Evolutionary conservation across 305 asterid genomes (phyloP), one percentile per base, ranked within the genome.

Genomic region (Fraxinus baroniana): DNA sequence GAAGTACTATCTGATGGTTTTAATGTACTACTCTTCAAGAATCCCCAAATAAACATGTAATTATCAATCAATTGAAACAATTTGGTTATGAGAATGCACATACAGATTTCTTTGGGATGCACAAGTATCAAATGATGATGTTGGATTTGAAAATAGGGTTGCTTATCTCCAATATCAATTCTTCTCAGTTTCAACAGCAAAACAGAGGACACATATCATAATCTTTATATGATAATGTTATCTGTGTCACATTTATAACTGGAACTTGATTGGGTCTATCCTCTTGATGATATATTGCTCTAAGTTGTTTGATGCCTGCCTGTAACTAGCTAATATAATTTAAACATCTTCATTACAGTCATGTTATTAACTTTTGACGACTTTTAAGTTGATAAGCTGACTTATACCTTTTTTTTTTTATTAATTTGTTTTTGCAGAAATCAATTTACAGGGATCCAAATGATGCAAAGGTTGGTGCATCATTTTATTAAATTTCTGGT

Each of bases 361-460:
- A 72, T 32, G 64, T 35, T 73, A 32, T 77, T 52, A 74, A 37
- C 76, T 70, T 33, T 71, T 74, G 66, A 13, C 39, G 71, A 60
- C 46, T 73, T 41, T 77, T 52, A 39, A 73, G 80, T 73, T 20
- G 72, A 77, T 33, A 10, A 46, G 74, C 79, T 87, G 80, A 81
- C 79, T 79, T 76, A 82, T 82, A 5, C 20, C 79, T 66, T 71
- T 81, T 70, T 46, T 72, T 37, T 37, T 1, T 37, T 37, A 66
- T 85, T 60, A 64, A 22, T 20, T 83, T 87, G 49, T 77, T 80
- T 79, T 84, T 88, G 88, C 97, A 94, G 98, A 96, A 85, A 86
- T 82, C 98, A 84, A 90, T 96, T 78, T 92, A 91, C 90, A 91
- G 89, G 95, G 99, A 92, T 74, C 93, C 95, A 72, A 81, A 79